Conservation (phyloP, 139 green algal species). For the Chlorella sp. region DNA sequence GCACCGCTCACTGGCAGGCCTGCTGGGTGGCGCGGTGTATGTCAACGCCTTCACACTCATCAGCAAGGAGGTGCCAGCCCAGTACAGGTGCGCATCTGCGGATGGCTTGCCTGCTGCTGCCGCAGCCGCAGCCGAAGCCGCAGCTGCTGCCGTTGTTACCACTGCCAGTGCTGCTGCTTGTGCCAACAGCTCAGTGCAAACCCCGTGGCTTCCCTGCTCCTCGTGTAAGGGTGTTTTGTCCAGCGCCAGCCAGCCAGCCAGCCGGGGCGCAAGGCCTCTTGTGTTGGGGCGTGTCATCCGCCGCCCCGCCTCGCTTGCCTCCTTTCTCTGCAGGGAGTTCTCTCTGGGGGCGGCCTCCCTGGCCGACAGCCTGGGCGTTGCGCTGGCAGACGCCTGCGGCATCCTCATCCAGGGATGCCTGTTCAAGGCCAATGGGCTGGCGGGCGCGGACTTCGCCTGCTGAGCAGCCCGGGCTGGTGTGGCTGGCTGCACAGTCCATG, state of each 20-base stretch:
- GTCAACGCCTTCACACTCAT: conserved; percentile 75
- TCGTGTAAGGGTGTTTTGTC: no score
- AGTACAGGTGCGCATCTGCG: conserved; percentile 8
- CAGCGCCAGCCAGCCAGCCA: no score
- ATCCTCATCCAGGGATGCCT: conserved; percentile 74
- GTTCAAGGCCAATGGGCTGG: conserved; percentile 53
- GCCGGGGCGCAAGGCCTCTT: no score
- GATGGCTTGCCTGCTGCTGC: no score
- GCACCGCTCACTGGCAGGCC: conserved; percentile 34
- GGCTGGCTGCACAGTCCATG: no score
- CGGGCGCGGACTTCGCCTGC: conserved; percentile 54
- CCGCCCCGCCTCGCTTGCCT: background rate
- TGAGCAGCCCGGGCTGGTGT: background rate
- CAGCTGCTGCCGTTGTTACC: background rate
- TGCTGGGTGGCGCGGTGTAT: conserved; percentile 75
- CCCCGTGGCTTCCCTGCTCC: no score
- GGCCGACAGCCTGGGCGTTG: conserved; percentile 68
- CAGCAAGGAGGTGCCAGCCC: conserved; percentile 44
- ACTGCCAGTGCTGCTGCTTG: background rate
- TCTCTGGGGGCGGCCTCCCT: conserved; percentile 63
- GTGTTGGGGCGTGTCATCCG: no score
- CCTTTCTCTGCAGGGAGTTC: conserved; percentile 54
- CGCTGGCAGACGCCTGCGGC: conserved; percentile 56
- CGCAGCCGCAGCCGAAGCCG: no score
- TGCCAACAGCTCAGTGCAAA: no score